A percentile compares a stretch with the other conserved stretches of the same genome.
Evolutionary conservation across 2,329 filamentous ascomycete genomes (phyloP).

Genomic region (Colletotrichum destructivum): DNA sequence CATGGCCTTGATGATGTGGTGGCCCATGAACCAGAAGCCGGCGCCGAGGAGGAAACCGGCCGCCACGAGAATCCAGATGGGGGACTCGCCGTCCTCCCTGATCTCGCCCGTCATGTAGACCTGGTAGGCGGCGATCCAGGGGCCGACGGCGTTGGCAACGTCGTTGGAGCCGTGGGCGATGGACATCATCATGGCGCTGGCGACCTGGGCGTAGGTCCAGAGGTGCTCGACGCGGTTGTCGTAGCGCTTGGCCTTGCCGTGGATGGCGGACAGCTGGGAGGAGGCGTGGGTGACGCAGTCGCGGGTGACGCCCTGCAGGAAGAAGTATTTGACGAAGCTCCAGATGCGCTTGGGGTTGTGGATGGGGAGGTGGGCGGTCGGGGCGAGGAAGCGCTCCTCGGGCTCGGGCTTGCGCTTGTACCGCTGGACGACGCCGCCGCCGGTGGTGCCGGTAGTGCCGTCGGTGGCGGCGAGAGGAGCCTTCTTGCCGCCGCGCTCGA

Average conservation of each 20-base stretch:
- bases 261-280: conserved; percentile 47
- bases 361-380: conserved; percentile 41
- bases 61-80: conserved; percentile 56
- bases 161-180: conserved; percentile 62
- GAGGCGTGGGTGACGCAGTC: conserved; percentile 45
- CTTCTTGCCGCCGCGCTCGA: conserved; percentile 53
- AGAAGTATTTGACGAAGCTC: conserved; percentile 44
- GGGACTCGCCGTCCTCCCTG: conserved; percentile 50
- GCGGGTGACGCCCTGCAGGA: conserved; percentile 45
- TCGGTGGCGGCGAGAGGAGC: neutral
- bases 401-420: conserved; percentile 58
- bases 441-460: no score
- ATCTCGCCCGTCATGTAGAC: conserved; percentile 52
- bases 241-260: conserved; percentile 56
- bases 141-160: conserved; percentile 58
- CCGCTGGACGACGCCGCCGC: conserved; percentile 49
- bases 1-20: conserved; percentile 56
- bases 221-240: conserved; percentile 63
- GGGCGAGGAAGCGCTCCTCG: conserved; percentile 45
- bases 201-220: conserved; percentile 61
- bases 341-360: conserved; percentile 43
- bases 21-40: conserved; percentile 59
- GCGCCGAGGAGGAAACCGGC: conserved; percentile 55
- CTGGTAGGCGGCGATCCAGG: conserved; percentile 56
- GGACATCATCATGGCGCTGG: conserved; percentile 57